Percentiles rank a stretch among this genome's conserved stretches.
These are phyloP conservation scores for Schizosaccharomyces japonicus DNA, from an alignment of 805 yeast genomes.

Conservation along the genomic window DNA sequence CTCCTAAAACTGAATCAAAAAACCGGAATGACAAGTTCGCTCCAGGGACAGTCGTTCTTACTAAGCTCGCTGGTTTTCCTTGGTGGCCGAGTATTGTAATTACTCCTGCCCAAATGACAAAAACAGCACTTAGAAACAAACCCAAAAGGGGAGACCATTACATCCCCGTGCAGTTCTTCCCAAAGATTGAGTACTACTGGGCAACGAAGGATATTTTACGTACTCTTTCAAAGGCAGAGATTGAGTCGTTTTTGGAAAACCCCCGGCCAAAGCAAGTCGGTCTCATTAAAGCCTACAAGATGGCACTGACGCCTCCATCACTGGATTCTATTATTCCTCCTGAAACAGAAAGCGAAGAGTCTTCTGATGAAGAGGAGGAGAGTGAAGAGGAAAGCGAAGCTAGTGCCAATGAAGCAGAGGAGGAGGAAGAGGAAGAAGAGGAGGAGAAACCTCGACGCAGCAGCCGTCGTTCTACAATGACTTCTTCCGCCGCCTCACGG, in stretches of 20 bases:
- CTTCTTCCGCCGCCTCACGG: too few species aligned
- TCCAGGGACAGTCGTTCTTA: not conserved
- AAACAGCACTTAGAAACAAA: not conserved
- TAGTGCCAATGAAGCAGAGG: not conserved
- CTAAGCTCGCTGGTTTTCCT: not conserved
- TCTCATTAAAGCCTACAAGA: not conserved
- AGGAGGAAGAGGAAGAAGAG: too few species aligned
- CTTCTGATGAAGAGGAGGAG: not conserved
- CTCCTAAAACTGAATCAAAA: too few species aligned
- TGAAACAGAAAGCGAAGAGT: not conserved
- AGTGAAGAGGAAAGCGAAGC: not conserved
- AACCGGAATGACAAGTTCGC: not conserved
- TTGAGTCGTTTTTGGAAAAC: not conserved
- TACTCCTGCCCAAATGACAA: not conserved
- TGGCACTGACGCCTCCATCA: not conserved
- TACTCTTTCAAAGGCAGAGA: not conserved
- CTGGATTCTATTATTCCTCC: not conserved
- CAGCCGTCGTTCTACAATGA: too few species aligned
- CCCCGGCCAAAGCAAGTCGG: not conserved
- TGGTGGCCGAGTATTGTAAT: slow-evolving; percentile 1
- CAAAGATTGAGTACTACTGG: not conserved
- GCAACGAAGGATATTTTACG: not conserved
- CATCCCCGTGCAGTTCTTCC: not conserved
- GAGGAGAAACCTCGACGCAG: too few species aligned
- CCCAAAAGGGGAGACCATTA: not conserved